Evolutionary conservation across 1,284 basidiomycete species (phyloP), one percentile per base, ranked within the genome.

Genomic region (Pseudozyma thailandica): DNA sequence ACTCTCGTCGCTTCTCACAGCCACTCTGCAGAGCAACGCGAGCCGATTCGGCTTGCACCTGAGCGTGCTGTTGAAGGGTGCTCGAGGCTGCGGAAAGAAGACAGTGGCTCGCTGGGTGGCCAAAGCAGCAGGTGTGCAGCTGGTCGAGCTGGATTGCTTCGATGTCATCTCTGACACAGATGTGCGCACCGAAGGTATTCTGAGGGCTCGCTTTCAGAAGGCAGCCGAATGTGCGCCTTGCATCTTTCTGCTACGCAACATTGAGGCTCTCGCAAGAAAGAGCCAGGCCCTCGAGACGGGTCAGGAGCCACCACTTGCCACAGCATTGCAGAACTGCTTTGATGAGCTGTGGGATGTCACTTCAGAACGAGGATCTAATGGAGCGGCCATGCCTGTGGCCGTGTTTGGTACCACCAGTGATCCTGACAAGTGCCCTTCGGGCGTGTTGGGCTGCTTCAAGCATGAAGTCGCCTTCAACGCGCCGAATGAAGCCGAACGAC

Each of bases 81-180:
- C 88, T 1, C 84, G 89, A 43, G 92, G 92, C 2, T 84, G 85
- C 2, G 92, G 93, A 1, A 94, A 94, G 83, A 88, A 87, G 57
- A 90, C 89, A 0, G 56, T 86, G 9, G 83, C 85, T 0, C 82
- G 83, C 12, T 86, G 85, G 83, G 88, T 91, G 2, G 89, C 91
- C 3, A 86, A 87, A 44, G 79, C 83, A 5, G 83, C 91, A 2
- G 92, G 91, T 7, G 86, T 94, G 57, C 92, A 94, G 82, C 62
- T 94, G 0, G 85, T 93, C 12, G 91, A 94, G 92, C 85, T 95
- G 41, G 90, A 95, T 71, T 94, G 92, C 81, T 97, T 90, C 79
- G 89, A 92, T 58, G 81, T 95, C 13, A 80, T 95, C 12, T 91
- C 90, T 1, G 94, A 98, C 57, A 91, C 88, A 27, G 89, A 91